Evolutionary conservation across 2,329 filamentous ascomycete genomes (phyloP), one percentile per base, ranked within the genome.

Genomic region (Neopestalotiopsis sp.): DNA sequence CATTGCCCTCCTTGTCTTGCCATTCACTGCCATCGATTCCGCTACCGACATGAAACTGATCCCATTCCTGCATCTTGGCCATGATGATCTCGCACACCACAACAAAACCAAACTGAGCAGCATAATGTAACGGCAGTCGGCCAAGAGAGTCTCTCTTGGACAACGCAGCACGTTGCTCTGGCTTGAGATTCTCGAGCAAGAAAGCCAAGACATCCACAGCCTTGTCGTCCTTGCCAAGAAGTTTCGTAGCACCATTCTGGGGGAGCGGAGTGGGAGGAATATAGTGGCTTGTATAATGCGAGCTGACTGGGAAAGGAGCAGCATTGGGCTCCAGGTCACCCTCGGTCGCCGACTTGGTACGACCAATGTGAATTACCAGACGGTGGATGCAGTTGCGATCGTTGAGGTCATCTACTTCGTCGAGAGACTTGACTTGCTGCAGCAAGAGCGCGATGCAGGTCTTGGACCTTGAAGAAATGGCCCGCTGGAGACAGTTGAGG

Each of bases 331-430:
- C 84, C 24, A 86, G 79, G 65, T 90, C 88, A 3, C 81, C 81
- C 4, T 80, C 75, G 1, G 82, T 79, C 0, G 80, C 77, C 1
- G 84, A 83, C 71, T 88, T 88, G n/a, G 91, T 90, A 63, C 95
- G 90, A 20, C 95, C 95, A 74, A 98, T 97, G 24, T 95, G 91
- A 69, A 98, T 97, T 57, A 99, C 92, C 2, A 98, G 85, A 9
- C 96, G 91, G 78, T 99, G 96, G 63, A 99, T 89, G 78, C 94
- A 96, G 78, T 98, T 99, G 13, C 96, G 91, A 75, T 92, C 91
- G 81, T 98, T 97, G 77, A 99, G 94, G 76, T 98, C 96, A 73
- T 97, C 93, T 2, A 92, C 89, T 76, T 97, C 95, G 64, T 97
- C 91, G 2, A 98, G 85, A 1, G 88, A 90, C 59, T 90, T 87